Percentiles rank a stretch among this genome's conserved stretches.
phyloP scores from a whole-genome alignment of 108 stramenopile genomes.

The Cyclostephanos tholiformis region DNA sequence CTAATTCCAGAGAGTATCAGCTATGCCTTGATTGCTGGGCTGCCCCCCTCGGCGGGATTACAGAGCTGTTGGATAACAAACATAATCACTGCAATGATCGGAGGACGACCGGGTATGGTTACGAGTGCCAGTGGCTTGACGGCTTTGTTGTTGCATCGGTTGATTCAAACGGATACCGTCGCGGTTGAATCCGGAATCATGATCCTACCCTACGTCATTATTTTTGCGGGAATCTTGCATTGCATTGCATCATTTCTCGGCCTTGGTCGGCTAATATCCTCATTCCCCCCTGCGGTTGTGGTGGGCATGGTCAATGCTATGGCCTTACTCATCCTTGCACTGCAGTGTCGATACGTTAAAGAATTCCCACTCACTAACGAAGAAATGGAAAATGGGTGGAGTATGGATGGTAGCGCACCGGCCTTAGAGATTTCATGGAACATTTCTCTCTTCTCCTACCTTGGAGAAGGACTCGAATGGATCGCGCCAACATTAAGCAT shows the following conservation, averaged over 20 bases:
- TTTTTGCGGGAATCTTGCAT: conserved; percentile 56
- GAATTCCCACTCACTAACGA: conserved; percentile 33
- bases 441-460: conserved; percentile 33
- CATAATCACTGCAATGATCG: conserved; percentile 53
- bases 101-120: conserved; percentile 70
- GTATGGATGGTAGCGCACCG: conserved; percentile 13
- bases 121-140: conserved; percentile 52
- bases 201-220: conserved; percentile 54
- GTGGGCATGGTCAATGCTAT: conserved; percentile 67
- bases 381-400: conserved; percentile 16
- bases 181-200: conserved; percentile 47
- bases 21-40: conserved; percentile 61
- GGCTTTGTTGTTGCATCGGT: conserved; percentile 32
- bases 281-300: conserved; percentile 55
- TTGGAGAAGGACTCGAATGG: conserved; percentile 42
- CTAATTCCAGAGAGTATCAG: conserved; percentile 62
- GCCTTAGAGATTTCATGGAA: conserved; percentile 33
- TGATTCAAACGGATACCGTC: conserved; percentile 32
- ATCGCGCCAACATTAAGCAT: conserved; percentile 31
- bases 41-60: conserved; percentile 50
- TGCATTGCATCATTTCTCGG: conserved; percentile 44
- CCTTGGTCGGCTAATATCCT: conserved; percentile 38
- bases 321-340: conserved; percentile 47
- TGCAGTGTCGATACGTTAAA: conserved; percentile 54
- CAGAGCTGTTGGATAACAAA: conserved; percentile 57